phyloP scores from a whole-genome alignment of 1,284 basidiomycete genomes.

The Fomitiporia mediterranea region DNA sequence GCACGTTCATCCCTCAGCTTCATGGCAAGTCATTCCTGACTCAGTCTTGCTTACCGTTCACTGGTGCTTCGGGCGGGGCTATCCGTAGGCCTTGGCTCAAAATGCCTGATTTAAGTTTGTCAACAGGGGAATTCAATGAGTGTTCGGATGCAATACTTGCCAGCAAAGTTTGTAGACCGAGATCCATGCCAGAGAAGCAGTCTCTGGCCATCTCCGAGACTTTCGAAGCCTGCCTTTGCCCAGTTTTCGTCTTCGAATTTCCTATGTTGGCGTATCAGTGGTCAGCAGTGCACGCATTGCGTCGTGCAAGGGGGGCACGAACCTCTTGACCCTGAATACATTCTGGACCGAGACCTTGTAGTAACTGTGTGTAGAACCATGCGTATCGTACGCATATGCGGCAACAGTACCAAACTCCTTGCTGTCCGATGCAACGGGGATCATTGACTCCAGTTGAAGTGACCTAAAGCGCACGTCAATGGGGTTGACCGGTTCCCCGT shows the following conservation, averaged over 20 bases:
- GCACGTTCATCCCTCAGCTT: too few species aligned
- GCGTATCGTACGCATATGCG: constrained; percentile 50
- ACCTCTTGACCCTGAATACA: constrained; percentile 57
- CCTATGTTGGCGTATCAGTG: constrained; percentile 26
- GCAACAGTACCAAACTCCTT: constrained; percentile 48
- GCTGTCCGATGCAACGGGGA: constrained; percentile 39
- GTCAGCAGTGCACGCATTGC: background rate
- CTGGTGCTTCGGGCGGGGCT: constrained; percentile 62
- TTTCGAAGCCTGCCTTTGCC: constrained; percentile 43
- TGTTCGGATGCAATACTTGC: constrained; percentile 26
- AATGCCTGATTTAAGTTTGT: constrained; percentile 37
- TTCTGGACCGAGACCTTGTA: constrained; percentile 41
- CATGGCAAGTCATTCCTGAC: too few species aligned
- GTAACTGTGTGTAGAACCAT: constrained; percentile 48
- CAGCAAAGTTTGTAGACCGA: constrained; percentile 60
- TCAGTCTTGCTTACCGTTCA: constrained; percentile 34
- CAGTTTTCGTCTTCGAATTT: constrained; percentile 49
- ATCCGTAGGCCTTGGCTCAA: constrained; percentile 63
- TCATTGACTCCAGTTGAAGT: constrained; percentile 49
- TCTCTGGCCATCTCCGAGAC: constrained; percentile 45
- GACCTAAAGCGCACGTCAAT: constrained; percentile 55
- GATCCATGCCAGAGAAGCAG: constrained; percentile 66
- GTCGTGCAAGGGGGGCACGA: constrained; percentile 6
- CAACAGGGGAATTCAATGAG: background rate
- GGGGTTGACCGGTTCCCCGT: constrained; percentile 49